Conservation (phyloP, 2,329 filamentous ascomycete genomes). For the Allantophomopsis cytisporea region DNA sequence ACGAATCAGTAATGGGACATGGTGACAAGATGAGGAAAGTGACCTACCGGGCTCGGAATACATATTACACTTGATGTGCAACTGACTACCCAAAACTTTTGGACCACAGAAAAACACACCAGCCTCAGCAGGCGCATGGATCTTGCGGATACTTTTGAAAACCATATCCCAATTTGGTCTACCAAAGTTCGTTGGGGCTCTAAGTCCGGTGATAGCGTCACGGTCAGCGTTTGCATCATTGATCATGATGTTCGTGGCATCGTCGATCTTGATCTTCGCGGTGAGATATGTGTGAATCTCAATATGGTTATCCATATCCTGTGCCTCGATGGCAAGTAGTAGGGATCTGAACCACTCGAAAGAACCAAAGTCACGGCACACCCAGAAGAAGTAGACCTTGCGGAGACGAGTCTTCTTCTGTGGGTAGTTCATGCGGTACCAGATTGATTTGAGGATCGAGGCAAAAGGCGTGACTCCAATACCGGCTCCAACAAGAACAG, state of each 20-base stretch:
- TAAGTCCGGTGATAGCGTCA: slow-evolving; percentile 71
- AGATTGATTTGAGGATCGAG: slow-evolving; percentile 80
- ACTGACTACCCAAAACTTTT: slow-evolving; percentile 60
- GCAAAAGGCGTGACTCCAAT: slow-evolving; percentile 82
- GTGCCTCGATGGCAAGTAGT: slow-evolving; percentile 72
- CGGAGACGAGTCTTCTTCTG: slow-evolving; percentile 65
- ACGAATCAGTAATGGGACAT: background rate
- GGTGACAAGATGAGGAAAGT: slow-evolving; percentile 3
- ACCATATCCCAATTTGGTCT: slow-evolving; percentile 86
- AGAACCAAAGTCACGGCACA: slow-evolving; percentile 75
- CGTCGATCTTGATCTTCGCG: slow-evolving; percentile 74
- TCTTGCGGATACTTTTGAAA: slow-evolving; percentile 69
- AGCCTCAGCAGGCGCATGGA: slow-evolving; percentile 59
- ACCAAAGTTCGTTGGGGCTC: slow-evolving; percentile 75
- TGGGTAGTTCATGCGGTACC: slow-evolving; percentile 86
- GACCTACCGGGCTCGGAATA: slow-evolving; percentile 70
- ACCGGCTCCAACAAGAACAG: slow-evolving; percentile 67
- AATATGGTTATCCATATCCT: slow-evolving; percentile 72
- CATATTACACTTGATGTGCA: slow-evolving; percentile 80
- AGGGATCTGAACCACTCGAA: slow-evolving; percentile 86
- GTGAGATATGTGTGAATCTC: slow-evolving; percentile 86
- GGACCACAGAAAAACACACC: slow-evolving; percentile 81
- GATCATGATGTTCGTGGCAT: slow-evolving; percentile 87
- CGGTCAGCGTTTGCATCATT: slow-evolving; percentile 76
- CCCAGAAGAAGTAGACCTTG: slow-evolving; percentile 91